Evolutionary conservation across 257 asterid species (phyloP).

Genomic region (Solanum dulcamara): DNA sequence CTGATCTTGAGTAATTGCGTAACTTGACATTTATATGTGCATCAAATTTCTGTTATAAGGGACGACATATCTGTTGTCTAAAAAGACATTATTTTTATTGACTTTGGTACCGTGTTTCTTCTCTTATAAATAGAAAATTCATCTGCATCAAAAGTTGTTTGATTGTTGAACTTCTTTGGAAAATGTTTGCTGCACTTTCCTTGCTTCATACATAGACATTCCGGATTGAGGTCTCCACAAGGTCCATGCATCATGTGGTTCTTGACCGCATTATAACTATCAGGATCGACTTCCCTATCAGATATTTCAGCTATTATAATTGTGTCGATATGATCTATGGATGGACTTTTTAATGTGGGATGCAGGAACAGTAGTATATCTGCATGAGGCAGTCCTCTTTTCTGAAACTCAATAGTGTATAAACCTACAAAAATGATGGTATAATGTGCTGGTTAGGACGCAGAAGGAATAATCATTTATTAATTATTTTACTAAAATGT

Average conservation of each 20-base stretch:
- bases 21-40: not conserved
- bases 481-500: not conserved
- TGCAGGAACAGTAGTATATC: not conserved
- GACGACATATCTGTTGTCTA: not conserved
- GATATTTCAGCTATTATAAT: not conserved
- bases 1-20: not conserved
- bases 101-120: not conserved
- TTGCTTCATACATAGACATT: not conserved
- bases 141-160: not conserved
- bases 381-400: not conserved
- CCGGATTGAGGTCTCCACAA: not conserved
- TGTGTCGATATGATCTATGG: not conserved
- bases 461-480: not conserved
- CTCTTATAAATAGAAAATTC: not conserved
- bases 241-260: not conserved
- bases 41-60: not conserved
- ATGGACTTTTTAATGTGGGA: no score
- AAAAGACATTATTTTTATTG: not conserved
- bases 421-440: not conserved
- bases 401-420: not conserved
- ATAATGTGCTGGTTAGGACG: not conserved
- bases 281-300: not conserved
- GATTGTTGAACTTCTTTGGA: not conserved
- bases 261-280: not conserved
- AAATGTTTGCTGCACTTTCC: not conserved